These are phyloP conservation scores for Acanthochlamys bracteata DNA, from an alignment of 106 monocot genomes.

Conservation along the genomic window DNA sequence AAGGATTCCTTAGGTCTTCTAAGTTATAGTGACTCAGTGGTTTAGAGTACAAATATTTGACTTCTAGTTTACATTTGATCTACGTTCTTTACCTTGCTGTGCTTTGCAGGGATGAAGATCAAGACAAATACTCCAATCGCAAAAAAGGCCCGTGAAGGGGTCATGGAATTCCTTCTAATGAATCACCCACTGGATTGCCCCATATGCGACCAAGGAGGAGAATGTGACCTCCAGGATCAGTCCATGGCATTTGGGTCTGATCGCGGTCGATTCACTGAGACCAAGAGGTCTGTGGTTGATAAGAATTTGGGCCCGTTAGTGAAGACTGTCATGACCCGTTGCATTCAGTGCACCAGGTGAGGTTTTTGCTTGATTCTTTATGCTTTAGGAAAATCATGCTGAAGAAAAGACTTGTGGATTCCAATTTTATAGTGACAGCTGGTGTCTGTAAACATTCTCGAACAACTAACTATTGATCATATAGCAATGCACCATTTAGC, in stretches of 20 bases:
- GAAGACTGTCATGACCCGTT: conserved; percentile 99
- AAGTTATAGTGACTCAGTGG: too few species aligned
- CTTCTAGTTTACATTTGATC: too few species aligned
- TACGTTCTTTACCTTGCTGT: background rate
- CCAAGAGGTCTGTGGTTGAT: conserved; percentile 97
- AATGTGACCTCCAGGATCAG: conserved; percentile 98
- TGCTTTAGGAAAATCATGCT: too few species aligned
- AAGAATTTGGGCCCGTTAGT: conserved; percentile 95
- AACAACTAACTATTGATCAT: too few species aligned
- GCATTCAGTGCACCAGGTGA: conserved; percentile 98
- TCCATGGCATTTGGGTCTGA: conserved; percentile 98
- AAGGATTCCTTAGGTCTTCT: too few species aligned
- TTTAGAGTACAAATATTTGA: too few species aligned
- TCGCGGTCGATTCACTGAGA: conserved; percentile 94
- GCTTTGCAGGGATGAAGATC: conserved; percentile 83
- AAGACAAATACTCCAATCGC: conserved; percentile 96
- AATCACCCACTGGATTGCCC: conserved; percentile 99
- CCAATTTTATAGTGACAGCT: too few species aligned
- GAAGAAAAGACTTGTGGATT: too few species aligned
- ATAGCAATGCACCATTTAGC: too few species aligned
- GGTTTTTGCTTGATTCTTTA: too few species aligned
- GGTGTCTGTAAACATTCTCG: too few species aligned
- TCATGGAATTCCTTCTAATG: conserved; percentile 99
- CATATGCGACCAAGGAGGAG: conserved; percentile 99
- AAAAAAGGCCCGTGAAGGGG: conserved; percentile 98